Base-by-base conservation (phyloP, 2,329 filamentous ascomycete species). In the Incumbomyces lentus region DNA sequence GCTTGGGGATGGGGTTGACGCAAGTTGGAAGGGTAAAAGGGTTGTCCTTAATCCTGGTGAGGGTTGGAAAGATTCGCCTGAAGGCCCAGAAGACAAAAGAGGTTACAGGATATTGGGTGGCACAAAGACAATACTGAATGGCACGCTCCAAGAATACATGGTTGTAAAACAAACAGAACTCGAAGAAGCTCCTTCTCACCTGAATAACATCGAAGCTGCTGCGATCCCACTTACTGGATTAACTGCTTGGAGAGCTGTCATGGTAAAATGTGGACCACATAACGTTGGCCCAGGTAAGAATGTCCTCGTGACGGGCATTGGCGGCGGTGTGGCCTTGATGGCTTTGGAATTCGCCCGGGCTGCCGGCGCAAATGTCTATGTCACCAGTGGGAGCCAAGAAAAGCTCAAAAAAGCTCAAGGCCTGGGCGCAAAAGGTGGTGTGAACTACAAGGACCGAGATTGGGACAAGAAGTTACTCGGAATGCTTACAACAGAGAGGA, bases 261-360 rank as follows among this genome's bases (percentile, higher is more conserved):
- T 92, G 43, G 83, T 77, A 6, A 96, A 96, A 72, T 80, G 75
- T 40, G 56, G 56, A 11, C 31, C 44, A 30, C 44, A 49, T n/a
- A 71, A 71, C 47, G 62, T 67, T 13, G 54, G 60, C 4, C 55
- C 63, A 1, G 86, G 86, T 2, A 69, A 76, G 51, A 94, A 93
- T 60, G 72, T 96, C 3, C 69, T 96, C 29, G 68, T 96, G 35
- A 95, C 90, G 3, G 90, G 90, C 0, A 93, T 96, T 63, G 90
- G 90, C 0, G 90, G 90, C 31, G 90, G 90, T 36, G 90, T 95
- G 1, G 90, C 90, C 30, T 69, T 95, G 46, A 82, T 86, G 70
- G 83, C 77, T 5, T 68, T 95, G 56, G 74, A 86, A 62, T 94
- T 94, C 65, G 88, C 79, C 10, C 79, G 82, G 11, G 86, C 78